Evolutionary conservation across 208 protist genomes (phyloP).

Genomic region (Trichomonas gallinae): DNA sequence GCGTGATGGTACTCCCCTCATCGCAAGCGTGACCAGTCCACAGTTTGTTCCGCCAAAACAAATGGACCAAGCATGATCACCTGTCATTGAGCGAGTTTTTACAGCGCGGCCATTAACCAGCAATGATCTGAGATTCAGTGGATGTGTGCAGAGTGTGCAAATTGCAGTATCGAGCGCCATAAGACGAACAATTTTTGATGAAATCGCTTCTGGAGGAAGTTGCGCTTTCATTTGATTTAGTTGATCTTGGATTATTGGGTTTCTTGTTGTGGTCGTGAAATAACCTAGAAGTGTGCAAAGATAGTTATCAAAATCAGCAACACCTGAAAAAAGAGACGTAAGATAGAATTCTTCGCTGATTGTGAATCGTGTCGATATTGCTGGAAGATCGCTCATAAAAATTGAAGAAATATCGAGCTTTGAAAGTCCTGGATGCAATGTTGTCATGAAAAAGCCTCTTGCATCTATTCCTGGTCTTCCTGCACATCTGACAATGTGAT

Average conservation of each 20-base stretch:
- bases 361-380: not conserved
- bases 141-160: not conserved
- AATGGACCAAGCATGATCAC: not conserved
- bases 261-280: not conserved
- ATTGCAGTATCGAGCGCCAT: not conserved
- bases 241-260: not conserved
- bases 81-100: not conserved
- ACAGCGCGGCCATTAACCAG: not conserved
- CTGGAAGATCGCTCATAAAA: not conserved
- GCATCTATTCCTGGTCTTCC: not conserved
- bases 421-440: not conserved
- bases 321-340: not conserved
- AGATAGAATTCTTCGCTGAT: not conserved
- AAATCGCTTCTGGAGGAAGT: not conserved
- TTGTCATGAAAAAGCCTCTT: not conserved
- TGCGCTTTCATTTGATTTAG: not conserved
- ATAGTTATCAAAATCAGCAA: not conserved
- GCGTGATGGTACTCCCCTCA: not conserved
- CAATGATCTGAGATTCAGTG: not conserved
- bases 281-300: not conserved
- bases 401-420: not conserved
- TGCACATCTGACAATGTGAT: not conserved
- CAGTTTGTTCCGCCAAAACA: not conserved
- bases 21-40: not conserved
- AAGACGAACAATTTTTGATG: not conserved